Base-by-base conservation (phyloP, 2,329 filamentous ascomycete species). In the Hymenoscyphus scutula region DNA sequence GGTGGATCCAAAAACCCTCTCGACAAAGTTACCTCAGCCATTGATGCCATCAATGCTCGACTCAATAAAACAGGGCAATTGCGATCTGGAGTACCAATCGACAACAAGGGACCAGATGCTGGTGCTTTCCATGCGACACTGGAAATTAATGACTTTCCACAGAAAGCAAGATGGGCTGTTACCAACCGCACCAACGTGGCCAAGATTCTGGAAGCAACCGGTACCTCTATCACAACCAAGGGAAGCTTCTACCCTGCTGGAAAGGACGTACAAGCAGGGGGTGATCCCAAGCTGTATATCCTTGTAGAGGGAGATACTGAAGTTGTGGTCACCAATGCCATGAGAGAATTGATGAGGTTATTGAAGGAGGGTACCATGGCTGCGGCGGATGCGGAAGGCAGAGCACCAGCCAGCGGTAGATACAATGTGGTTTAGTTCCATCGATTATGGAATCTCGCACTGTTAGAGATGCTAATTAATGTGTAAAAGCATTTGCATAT, bases 121-220 rank as follows among this genome's bases (percentile, higher is more conserved):
- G 95, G 95, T 58, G 92, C 93, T 0, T 99, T 92, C 83, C 95
- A 99, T 76, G 93, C 95, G 17, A 98, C 94, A 3, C 82, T 99
- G 65, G 95, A 98, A 77, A 99, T 99, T 84, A 99, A 99, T 77
- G 95, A 99, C 77, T 98, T 98, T 77, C 95, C 95, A 37, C 95
- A 99, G 76, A 98, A 97, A 81, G 95, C 95, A 67, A 87, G 95
- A 70, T 99, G 95, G 95, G 94, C 92, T 11, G 95, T 99, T 78
- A 99, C 95, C 45, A 99, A 99, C 76, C 87, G 95, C 68, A 98
- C 95, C 38, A 99, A 99, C 73, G 95, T 99, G 62, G 93, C 94
- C 70, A 99, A 98, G 82, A 97, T 99, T 70, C 83, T 99, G 67
- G 95, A 99, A 73, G 86, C 91, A 10, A 97, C 94, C 0, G 94